Evolutionary conservation across 345 rosid genomes (phyloP).

Genomic region (Triadica sebifera): DNA sequence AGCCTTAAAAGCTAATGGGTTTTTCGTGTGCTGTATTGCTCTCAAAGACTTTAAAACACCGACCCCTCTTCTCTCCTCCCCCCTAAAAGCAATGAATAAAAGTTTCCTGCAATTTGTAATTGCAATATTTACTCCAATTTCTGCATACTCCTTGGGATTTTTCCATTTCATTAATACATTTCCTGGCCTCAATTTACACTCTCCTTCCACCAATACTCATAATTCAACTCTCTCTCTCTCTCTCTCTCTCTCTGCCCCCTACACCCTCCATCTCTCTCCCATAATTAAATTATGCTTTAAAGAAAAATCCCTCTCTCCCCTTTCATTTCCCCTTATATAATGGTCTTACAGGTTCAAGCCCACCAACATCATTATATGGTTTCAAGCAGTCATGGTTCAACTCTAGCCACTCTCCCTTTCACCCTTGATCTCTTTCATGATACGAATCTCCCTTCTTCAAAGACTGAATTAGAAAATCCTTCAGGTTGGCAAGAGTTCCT

Average conservation of each 20-base stretch:
- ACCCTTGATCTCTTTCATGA: no score
- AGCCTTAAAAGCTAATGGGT: conserved; percentile 52
- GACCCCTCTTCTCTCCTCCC: conserved; percentile 1
- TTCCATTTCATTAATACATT: conserved; percentile 45
- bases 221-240: conserved; percentile 14
- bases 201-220: conserved; percentile 10
- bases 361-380: conserved; percentile 25
- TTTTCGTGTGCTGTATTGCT: conserved; percentile 23
- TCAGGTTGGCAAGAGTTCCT: neutral
- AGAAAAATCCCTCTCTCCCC: conserved; percentile 43
- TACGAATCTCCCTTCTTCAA: no score
- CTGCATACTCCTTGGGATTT: conserved; percentile 41
- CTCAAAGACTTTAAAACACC: conserved; percentile 31
- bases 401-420: no score
- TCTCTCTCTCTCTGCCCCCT: conserved; percentile 30
- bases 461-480: no score
- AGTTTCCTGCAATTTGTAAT: conserved; percentile 37
- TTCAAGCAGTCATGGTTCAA: neutral
- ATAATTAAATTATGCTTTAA: conserved; percentile 71
- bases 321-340: conserved; percentile 41
- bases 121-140: conserved; percentile 41
- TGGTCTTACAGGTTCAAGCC: conserved; percentile 37
- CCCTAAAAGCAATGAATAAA: conserved; percentile 47
- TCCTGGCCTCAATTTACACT: conserved; percentile 56
- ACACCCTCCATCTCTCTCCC: conserved; percentile 58